A percentile compares a stretch with the other conserved stretches of the same genome.
phyloP scores from a whole-genome alignment of 2,329 filamentous ascomycete species.

The Emergomyces orientalis region DNA sequence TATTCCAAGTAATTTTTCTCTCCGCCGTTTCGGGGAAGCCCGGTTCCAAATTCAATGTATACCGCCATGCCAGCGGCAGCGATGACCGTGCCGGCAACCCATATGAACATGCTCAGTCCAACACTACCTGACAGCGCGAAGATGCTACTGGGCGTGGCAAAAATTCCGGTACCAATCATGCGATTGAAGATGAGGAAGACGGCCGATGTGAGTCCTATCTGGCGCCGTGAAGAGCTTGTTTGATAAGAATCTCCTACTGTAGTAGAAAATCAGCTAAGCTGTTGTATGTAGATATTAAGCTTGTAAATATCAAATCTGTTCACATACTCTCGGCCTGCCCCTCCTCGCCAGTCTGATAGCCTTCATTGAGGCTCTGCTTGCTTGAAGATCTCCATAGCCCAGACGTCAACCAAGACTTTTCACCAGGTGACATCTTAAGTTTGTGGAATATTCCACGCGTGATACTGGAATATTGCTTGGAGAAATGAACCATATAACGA shows the following conservation, averaged over 20 bases:
- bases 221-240: conserved; percentile 14
- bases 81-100: conserved; percentile 52
- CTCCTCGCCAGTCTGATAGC: background rate
- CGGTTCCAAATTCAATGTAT: conserved; percentile 56
- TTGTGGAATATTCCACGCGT: background rate
- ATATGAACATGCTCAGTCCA: conserved; percentile 52
- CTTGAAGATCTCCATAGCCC: background rate
- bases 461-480: background rate
- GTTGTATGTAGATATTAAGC: background rate
- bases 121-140: conserved; percentile 55
- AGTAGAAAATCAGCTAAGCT: background rate
- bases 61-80: conserved; percentile 52
- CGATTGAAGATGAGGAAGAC: conserved; percentile 38
- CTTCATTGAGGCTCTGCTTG: background rate
- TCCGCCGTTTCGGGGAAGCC: conserved; percentile 58
- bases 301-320: background rate
- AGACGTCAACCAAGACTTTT: background rate
- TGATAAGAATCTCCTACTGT: conserved; percentile 20
- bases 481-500: background rate
- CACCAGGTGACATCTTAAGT: background rate
- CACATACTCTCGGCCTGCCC: background rate
- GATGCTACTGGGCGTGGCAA: conserved; percentile 58
- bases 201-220: conserved; percentile 19
- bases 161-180: conserved; percentile 60
- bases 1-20: conserved; percentile 62